phyloP scores from a whole-genome alignment of 1,284 basidiomycete genomes.

The Trametes sp. region DNA sequence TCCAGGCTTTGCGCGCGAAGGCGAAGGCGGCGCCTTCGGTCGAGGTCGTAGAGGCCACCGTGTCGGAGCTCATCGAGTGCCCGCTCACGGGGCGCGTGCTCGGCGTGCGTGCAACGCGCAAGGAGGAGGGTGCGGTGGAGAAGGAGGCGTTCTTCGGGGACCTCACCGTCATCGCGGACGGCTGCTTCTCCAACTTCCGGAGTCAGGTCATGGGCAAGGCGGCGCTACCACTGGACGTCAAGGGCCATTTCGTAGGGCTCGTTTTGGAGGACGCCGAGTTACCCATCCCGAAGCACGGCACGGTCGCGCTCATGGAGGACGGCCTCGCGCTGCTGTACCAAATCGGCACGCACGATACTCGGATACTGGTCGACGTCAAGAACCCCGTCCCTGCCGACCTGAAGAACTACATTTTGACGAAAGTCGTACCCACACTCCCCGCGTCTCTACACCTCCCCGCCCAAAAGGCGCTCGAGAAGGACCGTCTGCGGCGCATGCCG shows the following conservation, averaged over 20 bases:
- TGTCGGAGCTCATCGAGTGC: slow-evolving; percentile 75
- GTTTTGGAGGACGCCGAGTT: slow-evolving; percentile 54
- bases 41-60: slow-evolving; percentile 85
- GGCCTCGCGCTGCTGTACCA: slow-evolving; percentile 93
- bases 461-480: slow-evolving; percentile 66
- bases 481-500: slow-evolving; percentile 91
- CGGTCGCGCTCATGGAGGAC: slow-evolving; percentile 79
- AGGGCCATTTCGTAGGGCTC: slow-evolving; percentile 31
- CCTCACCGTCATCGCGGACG: slow-evolving; percentile 91
- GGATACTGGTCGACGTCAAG: slow-evolving; percentile 94
- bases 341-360: slow-evolving; percentile 81
- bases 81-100: slow-evolving; percentile 62
- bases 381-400: slow-evolving; percentile 85
- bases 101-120: slow-evolving; percentile 66
- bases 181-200: slow-evolving; percentile 92
- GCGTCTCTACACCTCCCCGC: slow-evolving; percentile 69
- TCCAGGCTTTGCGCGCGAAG: slow-evolving; percentile 80
- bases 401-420: slow-evolving; percentile 73
- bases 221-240: slow-evolving; percentile 15
- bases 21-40: slow-evolving; percentile 68
- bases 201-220: slow-evolving; percentile 56
- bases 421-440: slow-evolving; percentile 86
- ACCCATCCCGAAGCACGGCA: slow-evolving; percentile 88
- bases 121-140: slow-evolving; percentile 46
- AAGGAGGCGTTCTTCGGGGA: slow-evolving; percentile 73